Evolutionary conservation across 208 protist genomes (phyloP).

Genomic region (Porcisia deanei): DNA sequence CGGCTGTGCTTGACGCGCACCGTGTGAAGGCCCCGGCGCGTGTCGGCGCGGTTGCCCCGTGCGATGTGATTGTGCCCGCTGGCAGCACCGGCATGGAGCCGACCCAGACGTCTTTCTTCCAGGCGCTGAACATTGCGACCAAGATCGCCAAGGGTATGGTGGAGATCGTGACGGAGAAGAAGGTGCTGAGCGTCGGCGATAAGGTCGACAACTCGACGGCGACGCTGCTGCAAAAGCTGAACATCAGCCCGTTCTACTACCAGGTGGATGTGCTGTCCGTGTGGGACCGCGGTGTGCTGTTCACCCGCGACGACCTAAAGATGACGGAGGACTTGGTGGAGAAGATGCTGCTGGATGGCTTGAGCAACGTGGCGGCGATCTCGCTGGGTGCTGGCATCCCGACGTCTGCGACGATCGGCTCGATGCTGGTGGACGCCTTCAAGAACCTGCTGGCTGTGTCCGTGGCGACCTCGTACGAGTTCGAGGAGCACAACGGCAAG

Average conservation of each 20-base stretch:
- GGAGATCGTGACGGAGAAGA: constrained; percentile 98
- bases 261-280: constrained; percentile 92
- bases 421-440: constrained; percentile 96
- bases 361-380: constrained; percentile 94
- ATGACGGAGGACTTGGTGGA: constrained; percentile 94
- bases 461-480: constrained; percentile 94
- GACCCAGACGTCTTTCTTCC: constrained; percentile 98
- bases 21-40: constrained; percentile 96
- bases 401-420: constrained; percentile 94
- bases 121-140: constrained; percentile 99
- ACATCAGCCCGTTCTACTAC: constrained; percentile 99
- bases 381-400: constrained; percentile 96
- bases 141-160: constrained; percentile 99
- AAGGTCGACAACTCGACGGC: constrained; percentile 98
- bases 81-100: constrained; percentile 98
- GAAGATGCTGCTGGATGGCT: constrained; percentile 83
- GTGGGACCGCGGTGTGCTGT: constrained; percentile 97
- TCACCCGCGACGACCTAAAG: constrained; percentile 93
- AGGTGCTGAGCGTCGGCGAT: constrained; percentile 94
- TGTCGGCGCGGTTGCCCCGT: constrained; percentile 96
- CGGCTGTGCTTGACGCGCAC: constrained; percentile 78
- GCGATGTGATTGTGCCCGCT: constrained; percentile 96
- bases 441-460: constrained; percentile 97
- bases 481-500: constrained; percentile 79
- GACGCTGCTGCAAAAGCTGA: constrained; percentile 97